Conservation (phyloP, 371 early-diverging fungal genomes). For the Ecytonucleospora hepatopenaei region DNA sequence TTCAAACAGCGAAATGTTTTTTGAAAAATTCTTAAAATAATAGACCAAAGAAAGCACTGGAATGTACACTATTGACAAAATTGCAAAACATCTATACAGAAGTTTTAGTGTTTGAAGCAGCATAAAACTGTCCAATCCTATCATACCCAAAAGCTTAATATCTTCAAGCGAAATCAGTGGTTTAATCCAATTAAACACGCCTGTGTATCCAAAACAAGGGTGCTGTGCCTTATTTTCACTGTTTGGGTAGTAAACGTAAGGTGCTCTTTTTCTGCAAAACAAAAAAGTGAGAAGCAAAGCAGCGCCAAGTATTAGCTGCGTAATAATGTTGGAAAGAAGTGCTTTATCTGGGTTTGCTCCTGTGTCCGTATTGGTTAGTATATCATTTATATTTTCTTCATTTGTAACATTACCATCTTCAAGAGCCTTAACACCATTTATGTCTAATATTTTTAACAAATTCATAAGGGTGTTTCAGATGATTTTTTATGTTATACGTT, state of each 20-base stretch:
- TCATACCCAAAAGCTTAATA: constrained; percentile 42
- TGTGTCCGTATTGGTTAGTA: constrained; percentile 4
- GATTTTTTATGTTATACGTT: no score
- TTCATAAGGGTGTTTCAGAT: no score
- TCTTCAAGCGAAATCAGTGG: constrained; percentile 50
- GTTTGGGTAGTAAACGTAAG: constrained; percentile 56
- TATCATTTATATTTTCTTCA: background rate
- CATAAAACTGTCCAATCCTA: constrained; percentile 57
- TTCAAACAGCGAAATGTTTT: constrained; percentile 4
- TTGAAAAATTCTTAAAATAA: constrained; percentile 24
- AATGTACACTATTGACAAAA: constrained; percentile 36
- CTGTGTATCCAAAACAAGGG: constrained; percentile 49
- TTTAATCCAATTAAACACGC: constrained; percentile 51
- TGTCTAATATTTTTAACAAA: no score
- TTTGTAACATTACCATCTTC: background rate
- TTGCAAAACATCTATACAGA: constrained; percentile 45
- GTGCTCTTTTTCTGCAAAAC: constrained; percentile 42
- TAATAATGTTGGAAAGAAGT: constrained; percentile 39
- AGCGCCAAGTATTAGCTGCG: constrained; percentile 30
- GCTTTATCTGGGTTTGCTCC: constrained; percentile 33
- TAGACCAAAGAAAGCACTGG: constrained; percentile 44
- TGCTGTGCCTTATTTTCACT: constrained; percentile 42
- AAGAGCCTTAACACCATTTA: no score
- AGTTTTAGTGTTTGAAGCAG: constrained; percentile 56
- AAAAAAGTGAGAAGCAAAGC: constrained; percentile 40